These are phyloP conservation scores for Suillus spraguei DNA, from an alignment of 768 basidiomycete species.

Conservation along the genomic window DNA sequence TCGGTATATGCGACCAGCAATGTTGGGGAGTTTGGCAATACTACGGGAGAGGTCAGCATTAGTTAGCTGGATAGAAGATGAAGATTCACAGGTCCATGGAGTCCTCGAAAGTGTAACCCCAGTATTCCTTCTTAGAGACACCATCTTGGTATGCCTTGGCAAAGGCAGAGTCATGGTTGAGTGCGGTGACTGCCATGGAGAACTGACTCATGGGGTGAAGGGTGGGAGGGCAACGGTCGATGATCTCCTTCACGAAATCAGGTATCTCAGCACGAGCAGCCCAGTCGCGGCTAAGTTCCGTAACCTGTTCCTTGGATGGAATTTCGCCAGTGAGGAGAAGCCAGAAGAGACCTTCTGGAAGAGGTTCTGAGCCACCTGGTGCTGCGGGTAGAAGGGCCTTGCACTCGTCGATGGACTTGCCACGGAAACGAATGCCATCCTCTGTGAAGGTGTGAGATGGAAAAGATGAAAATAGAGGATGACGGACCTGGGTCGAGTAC, in stretches of 20 bases:
- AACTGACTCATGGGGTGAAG: constrained; percentile 99
- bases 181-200: constrained; percentile 91
- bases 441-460: constrained; percentile 43
- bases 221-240: constrained; percentile 91
- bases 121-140: constrained; percentile 94
- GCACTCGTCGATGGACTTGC: constrained; percentile 91
- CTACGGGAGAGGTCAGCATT: constrained; percentile 38
- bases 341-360: constrained; percentile 96
- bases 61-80: background rate
- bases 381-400: constrained; percentile 88
- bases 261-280: constrained; percentile 90
- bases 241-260: constrained; percentile 93
- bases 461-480: background rate
- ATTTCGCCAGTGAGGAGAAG: constrained; percentile 93
- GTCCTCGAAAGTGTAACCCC: constrained; percentile 92
- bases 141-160: constrained; percentile 94
- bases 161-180: constrained; percentile 96
- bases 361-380: constrained; percentile 83
- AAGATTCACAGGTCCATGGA: constrained; percentile 75
- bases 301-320: constrained; percentile 88
- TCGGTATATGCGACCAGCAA: constrained; percentile 90
- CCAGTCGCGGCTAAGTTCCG: constrained; percentile 89
- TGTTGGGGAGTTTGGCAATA: constrained; percentile 96
- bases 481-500: constrained; percentile 87
- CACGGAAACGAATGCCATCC: constrained; percentile 98